phyloP scores from a whole-genome alignment of 2,329 filamentous ascomycete genomes.

The Aspergillus quadricinctus region DNA sequence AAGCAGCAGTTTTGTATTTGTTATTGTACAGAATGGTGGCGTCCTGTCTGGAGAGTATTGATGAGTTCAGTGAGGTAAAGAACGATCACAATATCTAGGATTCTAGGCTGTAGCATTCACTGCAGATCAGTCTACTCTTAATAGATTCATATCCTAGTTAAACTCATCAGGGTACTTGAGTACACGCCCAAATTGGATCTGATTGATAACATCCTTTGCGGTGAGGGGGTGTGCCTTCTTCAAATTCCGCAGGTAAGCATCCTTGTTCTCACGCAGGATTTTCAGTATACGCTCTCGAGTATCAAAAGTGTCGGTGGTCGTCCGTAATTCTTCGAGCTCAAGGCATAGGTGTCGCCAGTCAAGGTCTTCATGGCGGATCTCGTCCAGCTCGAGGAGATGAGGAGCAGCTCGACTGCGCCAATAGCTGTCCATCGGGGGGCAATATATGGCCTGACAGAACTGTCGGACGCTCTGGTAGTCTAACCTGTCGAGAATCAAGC shows the following conservation, averaged over 20 bases:
- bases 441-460: neutral
- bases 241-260: neutral
- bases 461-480: neutral
- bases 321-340: neutral
- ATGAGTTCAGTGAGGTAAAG: no score
- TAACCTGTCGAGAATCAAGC: neutral
- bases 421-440: neutral
- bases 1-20: neutral
- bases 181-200: neutral
- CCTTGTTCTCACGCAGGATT: neutral
- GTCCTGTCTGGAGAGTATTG: no score
- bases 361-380: neutral
- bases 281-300: neutral
- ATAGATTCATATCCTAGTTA: no score
- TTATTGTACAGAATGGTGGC: neutral
- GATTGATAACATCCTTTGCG: neutral
- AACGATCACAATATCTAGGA: no score
- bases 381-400: neutral
- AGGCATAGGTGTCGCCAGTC: neutral
- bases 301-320: neutral
- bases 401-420: neutral
- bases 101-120: neutral
- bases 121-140: neutral
- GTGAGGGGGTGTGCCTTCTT: neutral
- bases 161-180: no score